phyloP scores from a whole-genome alignment of 179 eudicot genomes.

The Drosera spatulata region DNA sequence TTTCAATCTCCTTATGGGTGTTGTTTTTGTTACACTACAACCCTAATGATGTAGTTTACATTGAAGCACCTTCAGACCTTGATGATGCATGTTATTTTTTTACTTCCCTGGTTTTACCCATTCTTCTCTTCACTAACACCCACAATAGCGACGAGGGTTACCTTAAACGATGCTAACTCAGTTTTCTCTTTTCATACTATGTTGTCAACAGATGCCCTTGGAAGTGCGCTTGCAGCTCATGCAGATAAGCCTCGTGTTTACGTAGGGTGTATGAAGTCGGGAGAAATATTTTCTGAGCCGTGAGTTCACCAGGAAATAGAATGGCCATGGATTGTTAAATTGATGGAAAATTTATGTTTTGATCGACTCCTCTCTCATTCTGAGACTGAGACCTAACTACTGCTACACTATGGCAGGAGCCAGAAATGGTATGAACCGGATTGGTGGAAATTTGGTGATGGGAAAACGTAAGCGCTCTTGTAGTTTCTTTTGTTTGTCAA shows the following conservation, averaged over 20 bases:
- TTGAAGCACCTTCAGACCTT: no score
- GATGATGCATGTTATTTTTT: no score
- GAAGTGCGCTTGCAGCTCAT: slow-evolving; percentile 40
- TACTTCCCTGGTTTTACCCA: no score
- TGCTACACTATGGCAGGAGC: slow-evolving; percentile 21
- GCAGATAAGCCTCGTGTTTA: slow-evolving; percentile 45
- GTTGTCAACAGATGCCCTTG: slow-evolving; percentile 41
- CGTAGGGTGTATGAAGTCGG: slow-evolving; percentile 76
- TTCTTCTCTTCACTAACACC: no score
- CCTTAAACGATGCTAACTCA: no score
- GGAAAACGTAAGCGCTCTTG: slow-evolving; percentile 43
- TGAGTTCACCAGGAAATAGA: slow-evolving; percentile 19
- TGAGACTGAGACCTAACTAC: background rate
- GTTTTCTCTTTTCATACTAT: background rate
- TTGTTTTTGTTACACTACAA: background rate
- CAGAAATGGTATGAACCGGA: slow-evolving; percentile 78
- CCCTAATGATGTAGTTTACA: no score
- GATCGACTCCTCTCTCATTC: background rate
- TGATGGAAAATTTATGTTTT: background rate
- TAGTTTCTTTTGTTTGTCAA: background rate
- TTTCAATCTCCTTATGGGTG: background rate
- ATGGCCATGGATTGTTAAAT: background rate
- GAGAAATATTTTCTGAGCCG: slow-evolving; percentile 64
- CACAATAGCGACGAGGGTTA: no score
- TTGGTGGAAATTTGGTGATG: slow-evolving; percentile 79